Base-by-base conservation (phyloP, 371 early-diverging fungal genomes). In the Mucor irregularis region DNA sequence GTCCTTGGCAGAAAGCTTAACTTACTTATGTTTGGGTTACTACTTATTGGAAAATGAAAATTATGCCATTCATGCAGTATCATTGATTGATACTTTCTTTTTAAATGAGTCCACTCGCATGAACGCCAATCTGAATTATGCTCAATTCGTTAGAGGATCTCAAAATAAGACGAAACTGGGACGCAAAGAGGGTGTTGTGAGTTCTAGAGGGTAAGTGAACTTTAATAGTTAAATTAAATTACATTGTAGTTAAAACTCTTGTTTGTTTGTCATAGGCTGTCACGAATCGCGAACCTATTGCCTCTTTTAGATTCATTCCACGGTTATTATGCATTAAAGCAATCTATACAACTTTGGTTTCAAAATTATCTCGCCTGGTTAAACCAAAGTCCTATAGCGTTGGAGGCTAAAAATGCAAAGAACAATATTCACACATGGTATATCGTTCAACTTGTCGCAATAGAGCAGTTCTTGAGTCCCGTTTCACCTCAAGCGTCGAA, bases 351-450 rank as follows among this genome's bases (percentile, higher is more conserved):
- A 13, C 11, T 22, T 13, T 76, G 76, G 76, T 76, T 70, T 43
- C 11, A 33, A 1, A 14, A 50, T 1, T 76, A 73, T 38, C 49
- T 66, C 3, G 2, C 38, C 9, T 76, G 76, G 76, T 55, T 76
- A 0, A 13, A 49, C 3, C 34, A 28, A 10, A 70, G 73, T 30
- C 61, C 61, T n/a, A 40, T 70, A 10, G 67, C 58, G 6, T 13
- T 64, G 4, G 60, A 64, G 39, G 66, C 62, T 13, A 45, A 58
- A 2, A 53, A 26, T 34, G 38, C 71, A 2, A 55, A 52, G 45
- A 76, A 76, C 31, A 73, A 73, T 26, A 68, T 73, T n/a, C 45
- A 52, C 30, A 66, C 73, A 3, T 76, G 73, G 69, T 68, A 70
- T 34, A 47, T 64, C 1, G 76, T 64, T 4, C 73, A 76, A 35